Conservation (phyloP, 495 filamentous ascomycete species). For the Aspergillus conjunctus region DNA sequence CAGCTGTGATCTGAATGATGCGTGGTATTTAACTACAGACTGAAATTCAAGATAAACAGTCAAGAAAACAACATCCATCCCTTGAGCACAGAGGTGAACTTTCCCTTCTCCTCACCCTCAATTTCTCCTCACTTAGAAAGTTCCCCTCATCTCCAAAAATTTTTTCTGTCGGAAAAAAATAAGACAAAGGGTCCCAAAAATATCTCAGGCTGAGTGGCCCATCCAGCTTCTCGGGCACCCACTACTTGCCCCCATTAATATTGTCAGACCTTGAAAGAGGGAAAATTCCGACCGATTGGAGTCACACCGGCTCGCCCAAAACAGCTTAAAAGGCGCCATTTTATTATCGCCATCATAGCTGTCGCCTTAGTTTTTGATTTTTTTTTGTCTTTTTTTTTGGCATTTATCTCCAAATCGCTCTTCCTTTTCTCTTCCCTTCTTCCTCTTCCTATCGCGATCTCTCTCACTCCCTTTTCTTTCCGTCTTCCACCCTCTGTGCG, state of each 20-base stretch:
- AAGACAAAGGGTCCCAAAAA: slow-evolving; percentile 7
- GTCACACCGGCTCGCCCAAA: slow-evolving; percentile 51
- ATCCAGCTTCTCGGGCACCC: slow-evolving; percentile 16
- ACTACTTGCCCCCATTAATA: slow-evolving; percentile 14
- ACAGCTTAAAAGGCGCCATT: slow-evolving; percentile 32
- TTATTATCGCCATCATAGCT: slow-evolving; percentile 22
- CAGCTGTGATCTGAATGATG: no score
- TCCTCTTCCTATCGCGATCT: slow-evolving; percentile 10
- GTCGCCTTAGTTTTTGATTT: slow-evolving; percentile 16
- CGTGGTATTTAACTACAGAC: no score
- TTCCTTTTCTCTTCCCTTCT: slow-evolving; percentile 10
- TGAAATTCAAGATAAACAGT: no score
- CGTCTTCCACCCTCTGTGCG: slow-evolving; percentile 22
- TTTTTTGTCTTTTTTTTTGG: slow-evolving; percentile 17
- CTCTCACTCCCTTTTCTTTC: slow-evolving; percentile 19
- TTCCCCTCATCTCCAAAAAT: slow-evolving; percentile 13
- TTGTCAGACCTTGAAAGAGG: slow-evolving; percentile 13
- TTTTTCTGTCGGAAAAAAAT: background rate
- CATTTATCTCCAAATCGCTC: slow-evolving; percentile 15
- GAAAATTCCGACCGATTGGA: slow-evolving; percentile 19
- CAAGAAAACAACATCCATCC: no score
- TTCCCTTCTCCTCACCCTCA: slow-evolving; percentile 16
- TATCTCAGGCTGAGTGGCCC: slow-evolving; percentile 5
- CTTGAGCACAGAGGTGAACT: background rate
- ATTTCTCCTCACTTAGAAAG: slow-evolving; percentile 38